Percentiles rank a stretch among this genome's conserved stretches.
phyloP scores from a whole-genome alignment of 352 stramenopile species.

The Globisporangium cystogenes region DNA sequence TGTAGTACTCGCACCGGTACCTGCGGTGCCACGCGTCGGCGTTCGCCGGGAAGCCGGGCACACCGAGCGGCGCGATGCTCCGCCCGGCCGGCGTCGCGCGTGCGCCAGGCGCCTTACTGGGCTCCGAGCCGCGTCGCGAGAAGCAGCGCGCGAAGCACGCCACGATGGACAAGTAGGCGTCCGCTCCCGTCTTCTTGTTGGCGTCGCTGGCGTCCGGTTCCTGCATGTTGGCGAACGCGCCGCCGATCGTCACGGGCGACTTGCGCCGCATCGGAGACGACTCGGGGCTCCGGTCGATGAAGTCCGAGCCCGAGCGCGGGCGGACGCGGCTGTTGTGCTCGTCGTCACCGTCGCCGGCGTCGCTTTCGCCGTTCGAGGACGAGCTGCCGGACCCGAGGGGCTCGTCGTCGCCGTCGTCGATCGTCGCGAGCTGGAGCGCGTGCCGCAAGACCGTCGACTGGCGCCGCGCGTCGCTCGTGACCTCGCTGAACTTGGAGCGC shows the following conservation, averaged over 20 bases:
- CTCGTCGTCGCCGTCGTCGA: constrained; percentile 8
- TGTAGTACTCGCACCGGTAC: constrained; percentile 55
- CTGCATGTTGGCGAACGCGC: constrained; percentile 26
- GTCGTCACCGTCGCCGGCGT: background rate
- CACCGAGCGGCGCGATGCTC: constrained; percentile 28
- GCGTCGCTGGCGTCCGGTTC: constrained; percentile 24
- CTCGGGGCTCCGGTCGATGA: constrained; percentile 57
- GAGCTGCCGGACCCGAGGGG: background rate
- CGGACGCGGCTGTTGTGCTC: constrained; percentile 7
- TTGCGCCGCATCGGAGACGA: constrained; percentile 66
- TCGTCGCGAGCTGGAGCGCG: constrained; percentile 29
- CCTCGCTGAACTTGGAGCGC: constrained; percentile 41
- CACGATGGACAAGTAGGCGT: constrained; percentile 15
- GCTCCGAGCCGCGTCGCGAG: background rate
- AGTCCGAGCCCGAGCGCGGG: constrained; percentile 24
- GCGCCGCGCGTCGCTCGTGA: constrained; percentile 44
- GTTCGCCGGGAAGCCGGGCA: constrained; percentile 36
- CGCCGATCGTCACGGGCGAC: background rate
- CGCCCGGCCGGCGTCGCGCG: background rate
- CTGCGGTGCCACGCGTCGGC: constrained; percentile 29
- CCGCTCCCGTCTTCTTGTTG: constrained; percentile 2
- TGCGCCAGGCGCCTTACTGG: background rate
- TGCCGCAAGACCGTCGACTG: constrained; percentile 42
- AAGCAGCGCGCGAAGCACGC: constrained; percentile 33
- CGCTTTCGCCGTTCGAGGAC: background rate